A percentile compares a stretch with the other conserved stretches of the same genome.
Conservation (phyloP, 2,329 filamentous ascomycete genomes). For the Penicillium corylophilum region DNA sequence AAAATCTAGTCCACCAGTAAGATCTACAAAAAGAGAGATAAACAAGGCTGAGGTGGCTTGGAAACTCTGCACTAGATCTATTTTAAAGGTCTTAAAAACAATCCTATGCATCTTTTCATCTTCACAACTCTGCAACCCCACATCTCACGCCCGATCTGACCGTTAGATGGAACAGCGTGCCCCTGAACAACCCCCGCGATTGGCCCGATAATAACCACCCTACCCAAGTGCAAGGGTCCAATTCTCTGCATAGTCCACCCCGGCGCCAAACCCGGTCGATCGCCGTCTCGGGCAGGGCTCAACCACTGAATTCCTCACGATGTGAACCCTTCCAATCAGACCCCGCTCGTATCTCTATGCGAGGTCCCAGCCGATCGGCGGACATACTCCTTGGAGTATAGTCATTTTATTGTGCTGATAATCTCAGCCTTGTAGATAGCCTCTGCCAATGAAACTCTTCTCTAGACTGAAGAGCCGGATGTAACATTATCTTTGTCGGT, state of each 20-base stretch:
- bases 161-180: constrained; percentile 16
- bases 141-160: background rate
- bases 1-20: background rate
- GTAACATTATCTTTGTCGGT: constrained; percentile 15
- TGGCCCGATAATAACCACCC: constrained; percentile 14
- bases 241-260: background rate
- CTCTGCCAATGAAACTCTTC: background rate
- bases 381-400: constrained; percentile 15
- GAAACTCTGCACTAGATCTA: background rate
- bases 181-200: constrained; percentile 1
- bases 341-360: background rate
- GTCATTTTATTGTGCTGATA: background rate
- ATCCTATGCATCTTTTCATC: background rate
- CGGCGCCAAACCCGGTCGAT: constrained; percentile 13
- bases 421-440: background rate
- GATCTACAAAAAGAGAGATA: too few species aligned
- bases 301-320: constrained; percentile 21
- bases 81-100: background rate
- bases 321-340: constrained; percentile 8
- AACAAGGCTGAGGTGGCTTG: background rate
- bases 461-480: background rate
- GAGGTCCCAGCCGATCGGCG: constrained; percentile 13
- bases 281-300: constrained; percentile 2
- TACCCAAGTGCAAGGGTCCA: constrained; percentile 1
- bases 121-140: constrained; percentile 1